phyloP scores from a whole-genome alignment of 179 eudicot genomes.

The Drosera spatulata region DNA sequence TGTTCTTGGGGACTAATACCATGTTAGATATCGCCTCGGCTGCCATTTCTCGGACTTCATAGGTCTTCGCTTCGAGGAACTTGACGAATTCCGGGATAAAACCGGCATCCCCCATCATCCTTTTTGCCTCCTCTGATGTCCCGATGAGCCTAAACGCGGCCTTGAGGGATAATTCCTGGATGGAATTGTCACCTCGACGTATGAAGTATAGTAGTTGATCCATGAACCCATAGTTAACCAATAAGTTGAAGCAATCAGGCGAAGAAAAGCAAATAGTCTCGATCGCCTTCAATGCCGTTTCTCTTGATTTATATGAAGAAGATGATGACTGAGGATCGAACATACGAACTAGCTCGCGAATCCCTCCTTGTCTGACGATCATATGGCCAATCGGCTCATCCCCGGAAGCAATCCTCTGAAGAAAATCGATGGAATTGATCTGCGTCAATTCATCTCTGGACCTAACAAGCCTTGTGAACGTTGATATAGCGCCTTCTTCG shows the following conservation, averaged over 20 bases:
- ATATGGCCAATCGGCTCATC: conserved; percentile 39
- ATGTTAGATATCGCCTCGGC: conserved; percentile 50
- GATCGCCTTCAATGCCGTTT: conserved; percentile 47
- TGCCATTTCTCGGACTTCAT: conserved; percentile 68
- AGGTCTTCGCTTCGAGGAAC: conserved; percentile 59
- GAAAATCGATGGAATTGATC: conserved; percentile 44
- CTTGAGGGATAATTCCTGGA: conserved; percentile 73
- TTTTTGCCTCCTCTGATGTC: conserved; percentile 61
- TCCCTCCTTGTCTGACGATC: conserved; percentile 43
- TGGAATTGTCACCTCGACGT: conserved; percentile 43
- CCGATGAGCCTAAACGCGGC: conserved; percentile 46
- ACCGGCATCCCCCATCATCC: conserved; percentile 74
- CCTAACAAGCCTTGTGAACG: conserved; percentile 30
- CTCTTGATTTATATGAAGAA: conserved; percentile 40
- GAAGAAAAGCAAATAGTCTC: conserved; percentile 40
- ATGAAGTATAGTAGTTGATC: conserved; percentile 48
- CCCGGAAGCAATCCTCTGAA: conserved; percentile 41
- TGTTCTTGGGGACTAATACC: conserved; percentile 45
- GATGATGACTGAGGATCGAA: conserved; percentile 40
- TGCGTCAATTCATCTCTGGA: conserved; percentile 45
- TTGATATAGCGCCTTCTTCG: conserved; percentile 51
- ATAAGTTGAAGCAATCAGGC: conserved; percentile 17
- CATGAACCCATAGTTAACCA: conserved; percentile 45
- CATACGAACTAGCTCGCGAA: conserved; percentile 30
- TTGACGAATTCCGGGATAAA: conserved; percentile 70